Base-by-base conservation (phyloP, 768 basidiomycete species). In the Dictyophora rubrovolvata region DNA sequence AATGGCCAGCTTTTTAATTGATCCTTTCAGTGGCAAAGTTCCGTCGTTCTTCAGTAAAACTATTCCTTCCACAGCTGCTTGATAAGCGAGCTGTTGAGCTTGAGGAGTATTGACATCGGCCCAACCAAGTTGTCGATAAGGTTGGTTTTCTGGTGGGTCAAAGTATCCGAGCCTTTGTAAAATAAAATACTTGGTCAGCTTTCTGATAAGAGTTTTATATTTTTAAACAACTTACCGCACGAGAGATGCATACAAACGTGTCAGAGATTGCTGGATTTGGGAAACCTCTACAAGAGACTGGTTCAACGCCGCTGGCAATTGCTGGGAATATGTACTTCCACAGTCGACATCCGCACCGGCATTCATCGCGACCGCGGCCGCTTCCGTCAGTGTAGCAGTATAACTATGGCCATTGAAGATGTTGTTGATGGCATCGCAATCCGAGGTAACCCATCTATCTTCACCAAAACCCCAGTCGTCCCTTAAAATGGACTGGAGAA, bases 1-100 rank as follows among this genome's bases (percentile, higher is more conserved):
- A 47, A 86, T 65, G 8, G 81, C 83, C 17, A 87, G 66, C 8
- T 72, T 78, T 57, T 75, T 79, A 58, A 76, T 68, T 0, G 69
- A 71, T 0, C 65, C 64, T 20, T 73, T 70, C 48, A 86, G 70
- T 2, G 84, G 85, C 1, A 87, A 71, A 6, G 74, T 76, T 14
- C 77, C 78, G 59, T 83, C 80, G 64, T 85, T 87, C 72, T 86
- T 85, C 16, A 86, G 71, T 6, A 86, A 72, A 17, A 81, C 80
- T 2, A 82, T 74, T 20, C 81, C 79, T 65, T 81, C 78, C 5
- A 76, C 68, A 3, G 81, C 81, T 23, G 77, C 79, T 54, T 72
- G 71, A 64, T 78, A 69, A 2, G 81, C 81, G 14, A 84, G 72
- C 17, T 71, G 64, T 61, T 78, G 79, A 1, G 81, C 74, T 8